These are phyloP conservation scores for Cryptococcus sp. DNA, from an alignment of 1,284 basidiomycete species.

Conservation along the genomic window DNA sequence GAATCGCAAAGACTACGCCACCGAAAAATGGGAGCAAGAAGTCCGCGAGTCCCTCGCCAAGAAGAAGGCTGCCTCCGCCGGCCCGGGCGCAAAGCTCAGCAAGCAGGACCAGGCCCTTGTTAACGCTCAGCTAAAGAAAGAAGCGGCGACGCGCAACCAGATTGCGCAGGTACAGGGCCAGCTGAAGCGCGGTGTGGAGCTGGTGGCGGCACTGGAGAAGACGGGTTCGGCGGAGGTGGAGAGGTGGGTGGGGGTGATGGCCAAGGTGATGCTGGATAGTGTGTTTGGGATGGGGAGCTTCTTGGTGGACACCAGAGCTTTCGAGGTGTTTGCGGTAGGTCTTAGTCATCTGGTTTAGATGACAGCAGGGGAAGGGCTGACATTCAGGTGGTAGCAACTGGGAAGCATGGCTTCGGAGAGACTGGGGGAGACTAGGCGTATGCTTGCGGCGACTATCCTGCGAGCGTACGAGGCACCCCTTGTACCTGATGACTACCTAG, in stretches of 20 bases:
- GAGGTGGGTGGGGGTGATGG: constrained; percentile 59
- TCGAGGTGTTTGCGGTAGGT: constrained; percentile 73
- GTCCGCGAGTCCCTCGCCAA: constrained; percentile 75
- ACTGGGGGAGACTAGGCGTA: constrained; percentile 63
- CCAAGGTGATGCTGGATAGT: constrained; percentile 62
- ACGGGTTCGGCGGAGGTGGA: constrained; percentile 61
- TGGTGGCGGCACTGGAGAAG: constrained; percentile 63
- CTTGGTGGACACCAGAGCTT: constrained; percentile 62
- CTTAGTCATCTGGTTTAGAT: too few species aligned
- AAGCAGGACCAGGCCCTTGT: constrained; percentile 80
- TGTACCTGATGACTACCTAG: constrained; percentile 68
- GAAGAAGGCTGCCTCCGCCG: constrained; percentile 53
- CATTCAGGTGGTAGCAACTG: constrained; percentile 18
- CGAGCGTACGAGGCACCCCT: constrained; percentile 64
- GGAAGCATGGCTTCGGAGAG: constrained; percentile 57
- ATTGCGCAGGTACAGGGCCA: constrained; percentile 59
- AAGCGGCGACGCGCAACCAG: constrained; percentile 61
- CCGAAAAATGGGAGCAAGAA: constrained; percentile 90
- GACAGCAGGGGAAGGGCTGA: not conserved
- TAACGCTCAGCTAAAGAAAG: constrained; percentile 73
- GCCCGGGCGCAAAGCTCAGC: constrained; percentile 57
- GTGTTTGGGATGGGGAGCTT: constrained; percentile 60
- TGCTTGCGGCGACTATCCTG: constrained; percentile 76
- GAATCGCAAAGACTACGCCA: constrained; percentile 81
- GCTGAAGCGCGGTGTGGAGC: constrained; percentile 64